Base-by-base conservation (phyloP, 441 rosid genomes). In the Erodium trifolium region DNA sequence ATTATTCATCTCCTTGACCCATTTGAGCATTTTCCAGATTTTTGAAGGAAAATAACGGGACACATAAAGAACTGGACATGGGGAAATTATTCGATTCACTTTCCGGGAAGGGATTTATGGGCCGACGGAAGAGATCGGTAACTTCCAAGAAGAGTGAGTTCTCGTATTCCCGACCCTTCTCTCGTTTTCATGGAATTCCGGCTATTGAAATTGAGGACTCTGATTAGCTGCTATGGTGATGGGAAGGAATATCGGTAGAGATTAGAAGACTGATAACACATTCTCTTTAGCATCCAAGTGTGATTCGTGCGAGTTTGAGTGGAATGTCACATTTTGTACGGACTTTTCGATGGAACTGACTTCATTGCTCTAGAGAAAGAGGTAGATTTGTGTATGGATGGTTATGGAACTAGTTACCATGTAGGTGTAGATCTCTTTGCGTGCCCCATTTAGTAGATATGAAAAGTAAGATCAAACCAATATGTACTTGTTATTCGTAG, bases 51-150 rank as follows among this genome's bases (percentile, higher is more conserved):
- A 75, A 74, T 16, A 77, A 75, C 68, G 79, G 83, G n/a, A 14
- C 65, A 14, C 84, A 64, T 49, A 89, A 78, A 84, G 87, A 83
- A 76, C 83, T 88, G 96, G 88, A 86, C 66, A 86, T 87, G 97
- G 98, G 99, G 17, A 80, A 66, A 47, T 72, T 94, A 75, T 78
- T 79, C 77, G 87, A 86, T 74, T 82, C 96, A 16, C 84, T 94
- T 2, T 63, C 65, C 5, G 83, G 85, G 65, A 85, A 82, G 66
- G 98, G 97, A 55, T 86, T 85, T 80, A 11, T 66, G 66, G 63
- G 69, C 11, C 85, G 82, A 76, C 89, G 70, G 70, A 90, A 77
- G 82, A 80, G 98, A 76, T 82, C 91, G 13, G 78, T 70, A 64
- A 55, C 34, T 39, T 75, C 83, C 1, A 84, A 71, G 71, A 80